Base-by-base conservation (phyloP, 108 stramenopile species). In the Conticribra weissflogii region DNA sequence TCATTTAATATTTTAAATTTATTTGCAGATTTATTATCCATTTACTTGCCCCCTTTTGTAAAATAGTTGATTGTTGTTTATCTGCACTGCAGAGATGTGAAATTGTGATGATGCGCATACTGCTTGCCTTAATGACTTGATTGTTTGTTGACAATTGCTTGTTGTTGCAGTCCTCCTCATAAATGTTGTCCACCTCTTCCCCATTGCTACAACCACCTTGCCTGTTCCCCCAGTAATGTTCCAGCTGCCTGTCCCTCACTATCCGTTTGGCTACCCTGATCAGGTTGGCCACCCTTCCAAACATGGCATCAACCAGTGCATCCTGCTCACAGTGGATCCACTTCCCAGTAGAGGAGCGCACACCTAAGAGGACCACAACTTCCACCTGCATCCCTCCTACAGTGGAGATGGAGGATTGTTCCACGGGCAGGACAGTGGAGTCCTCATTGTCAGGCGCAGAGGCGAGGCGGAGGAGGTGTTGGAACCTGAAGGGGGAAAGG, bases 41-140 rank as follows among this genome's bases (percentile, higher is more conserved):
- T n/a, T n/a, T n/a, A n/a, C n/a, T n/a, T n/a, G n/a, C n/a, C n/a
- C n/a, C n/a, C n/a, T n/a, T n/a, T n/a, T n/a, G n/a, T n/a, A n/a
- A n/a, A n/a, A n/a, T n/a, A n/a, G n/a, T n/a, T n/a, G n/a, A n/a
- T n/a, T n/a, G n/a, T n/a, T n/a, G n/a, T n/a, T n/a, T n/a, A n/a
- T n/a, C n/a, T n/a, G n/a, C n/a, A n/a, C n/a, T n/a, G n/a, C n/a
- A n/a, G 90, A 60, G 86, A 86, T 1, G 85, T 86, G 81, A 94
- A 96, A 62, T 97, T 95, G 58, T 95, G 94, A 68, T 95, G 95
- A 19, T 94, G 66, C 22, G 86, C 81, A 65, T 97, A 97, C 58
- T 89, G 85, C 61, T 95, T 87, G 8, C 81, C 80, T 97, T 95
- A 25, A 92, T 88, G 34, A 93, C 89, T 29, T 86, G 87, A 52